Percentiles rank a stretch among this genome's conserved stretches.
Evolutionary conservation across 2,329 filamentous ascomycete genomes (phyloP).

Genomic region (Botrytis sinoallii): DNA sequence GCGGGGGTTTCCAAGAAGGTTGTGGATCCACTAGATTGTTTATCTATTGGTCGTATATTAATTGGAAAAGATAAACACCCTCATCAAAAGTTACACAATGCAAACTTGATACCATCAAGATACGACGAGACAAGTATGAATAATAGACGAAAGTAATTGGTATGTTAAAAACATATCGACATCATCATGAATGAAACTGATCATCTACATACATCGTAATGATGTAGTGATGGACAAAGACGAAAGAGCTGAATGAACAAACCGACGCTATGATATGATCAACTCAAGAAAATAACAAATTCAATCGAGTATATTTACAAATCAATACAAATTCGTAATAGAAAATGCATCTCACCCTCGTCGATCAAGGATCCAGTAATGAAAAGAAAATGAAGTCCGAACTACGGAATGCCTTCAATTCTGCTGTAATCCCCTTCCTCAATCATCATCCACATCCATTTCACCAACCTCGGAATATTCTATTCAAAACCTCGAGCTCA

Average conservation of each 20-base stretch:
- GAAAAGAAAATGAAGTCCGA: neutral
- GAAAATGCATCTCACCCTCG: neutral
- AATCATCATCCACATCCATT: neutral
- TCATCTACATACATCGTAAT: neutral
- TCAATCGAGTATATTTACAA: neutral
- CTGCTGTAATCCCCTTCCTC: neutral
- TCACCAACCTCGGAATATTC: neutral
- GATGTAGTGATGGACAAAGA: neutral
- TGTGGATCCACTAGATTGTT: conserved; percentile 11
- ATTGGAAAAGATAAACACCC: conserved; percentile 1
- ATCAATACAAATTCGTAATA: conserved; percentile 9
- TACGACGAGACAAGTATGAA: conserved; percentile 1
- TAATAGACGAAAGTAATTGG: neutral
- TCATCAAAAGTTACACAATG: conserved; percentile 2
- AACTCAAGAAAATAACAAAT: conserved; percentile 1
- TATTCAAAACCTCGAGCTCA: neutral
- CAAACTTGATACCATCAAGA: neutral
- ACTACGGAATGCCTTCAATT: conserved; percentile 12
- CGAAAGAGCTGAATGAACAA: neutral
- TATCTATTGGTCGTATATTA: conserved; percentile 17
- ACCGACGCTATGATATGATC: neutral
- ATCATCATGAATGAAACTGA: neutral
- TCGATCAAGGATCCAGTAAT: conserved; percentile 9
- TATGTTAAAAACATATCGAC: neutral
- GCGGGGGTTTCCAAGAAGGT: conserved; percentile 8